Evolutionary conservation across 495 filamentous ascomycete genomes (phyloP), one percentile per base, ranked within the genome.

Genomic region (Lophium mytilinum): DNA sequence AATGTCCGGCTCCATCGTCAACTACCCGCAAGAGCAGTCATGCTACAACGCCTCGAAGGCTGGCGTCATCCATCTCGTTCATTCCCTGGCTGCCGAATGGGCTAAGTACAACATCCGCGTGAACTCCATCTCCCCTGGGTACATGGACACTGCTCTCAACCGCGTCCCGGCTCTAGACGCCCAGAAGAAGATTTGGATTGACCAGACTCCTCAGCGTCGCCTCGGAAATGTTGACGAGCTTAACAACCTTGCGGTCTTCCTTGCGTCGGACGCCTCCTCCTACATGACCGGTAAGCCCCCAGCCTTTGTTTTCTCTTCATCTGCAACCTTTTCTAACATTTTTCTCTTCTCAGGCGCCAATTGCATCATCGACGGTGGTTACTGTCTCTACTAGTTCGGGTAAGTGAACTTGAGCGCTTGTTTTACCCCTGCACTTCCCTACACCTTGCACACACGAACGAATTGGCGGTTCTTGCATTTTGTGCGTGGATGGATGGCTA

Each of bases 31-130:
- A 68, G 81, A 87, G 67, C 86, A 89, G 70, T 82, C 77, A 9
- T 84, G 83, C 72, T 90, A 89, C 76, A 89, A 88, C 64, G 83
- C 86, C 37, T 88, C 84, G 65, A 90, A 89, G 78, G 86, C 85
- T 12, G 86, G 79, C 58, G 87, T 89, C 37, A 82, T 88, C 65
- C 83, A 87, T 70, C 77, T 89, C 53, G 83, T 82, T 62, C 86
- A 86, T 69, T 87, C 83, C 9, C 78, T 90, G 37, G 87, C 85
- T 50, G 84, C 83, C n/a, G 86, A 90, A 67, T 89, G 87, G 87
- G 83, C 85, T 61, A 82, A 82, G 65, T 77, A 87, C 66, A 75
- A 75, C 58, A 87, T 89, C 67, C 83, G 86, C 39, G 86, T 89
- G 60, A 90, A 90, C 75, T 81, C 78, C 60, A 89, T 89, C 68